Conservation (phyloP, 352 stramenopile species). For the Peronospora tabacina region DNA sequence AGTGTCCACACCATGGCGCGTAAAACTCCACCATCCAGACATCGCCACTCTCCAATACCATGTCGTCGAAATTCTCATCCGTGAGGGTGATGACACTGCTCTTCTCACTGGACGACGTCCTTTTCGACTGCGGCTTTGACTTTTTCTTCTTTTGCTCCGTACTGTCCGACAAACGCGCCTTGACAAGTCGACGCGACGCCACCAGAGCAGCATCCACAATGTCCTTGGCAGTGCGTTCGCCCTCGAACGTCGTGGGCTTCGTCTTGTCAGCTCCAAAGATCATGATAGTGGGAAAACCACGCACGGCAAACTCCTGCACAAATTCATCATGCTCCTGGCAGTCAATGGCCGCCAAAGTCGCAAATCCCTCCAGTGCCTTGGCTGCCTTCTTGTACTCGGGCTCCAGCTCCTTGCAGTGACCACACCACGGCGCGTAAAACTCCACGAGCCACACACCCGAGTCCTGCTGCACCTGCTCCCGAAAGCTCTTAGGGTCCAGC, state of each 20-base stretch:
- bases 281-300: conserved; percentile 93
- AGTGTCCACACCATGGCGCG: conserved; percentile 90
- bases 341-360: conserved; percentile 86
- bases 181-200: conserved; percentile 67
- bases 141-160: conserved; percentile 40
- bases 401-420: conserved; percentile 90
- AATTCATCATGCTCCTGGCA: conserved; percentile 79
- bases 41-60: conserved; percentile 86
- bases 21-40: conserved; percentile 91
- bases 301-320: conserved; percentile 80
- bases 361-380: conserved; percentile 80
- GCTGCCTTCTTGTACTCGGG: conserved; percentile 90
- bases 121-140: conserved; percentile 34
- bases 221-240: conserved; percentile 67
- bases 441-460: conserved; percentile 89
- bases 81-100: conserved; percentile 85
- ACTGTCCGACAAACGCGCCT: conserved; percentile 62
- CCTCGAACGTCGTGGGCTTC: conserved; percentile 67
- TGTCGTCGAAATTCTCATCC: conserved; percentile 87
- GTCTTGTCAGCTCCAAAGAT: conserved; percentile 85
- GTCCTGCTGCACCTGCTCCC: conserved; percentile 63
- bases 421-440: conserved; percentile 93
- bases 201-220: conserved; percentile 81
- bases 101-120: conserved; percentile 36
- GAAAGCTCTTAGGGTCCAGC: conserved; percentile 63